Conservation (phyloP, 2,329 filamentous ascomycete species). For the Colletotrichum sp. region DNA sequence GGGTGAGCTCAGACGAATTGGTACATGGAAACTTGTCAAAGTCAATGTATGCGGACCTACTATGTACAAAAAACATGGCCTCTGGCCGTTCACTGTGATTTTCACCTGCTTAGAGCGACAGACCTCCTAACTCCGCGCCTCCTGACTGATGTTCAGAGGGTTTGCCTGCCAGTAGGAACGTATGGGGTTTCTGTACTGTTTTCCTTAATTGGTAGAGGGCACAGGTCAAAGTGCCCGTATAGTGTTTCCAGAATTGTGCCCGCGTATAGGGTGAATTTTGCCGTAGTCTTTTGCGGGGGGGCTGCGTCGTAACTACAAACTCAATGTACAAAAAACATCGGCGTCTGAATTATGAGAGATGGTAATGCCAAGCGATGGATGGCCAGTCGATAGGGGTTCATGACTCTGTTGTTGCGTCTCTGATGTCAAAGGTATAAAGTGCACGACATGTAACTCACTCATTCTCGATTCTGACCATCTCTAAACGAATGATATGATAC, state of each 20-base stretch:
- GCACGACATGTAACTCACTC: not conserved
- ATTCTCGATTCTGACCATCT: not conserved
- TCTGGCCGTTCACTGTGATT: too few relatives aligned
- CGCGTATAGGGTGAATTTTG: too few relatives aligned
- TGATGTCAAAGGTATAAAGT: not conserved
- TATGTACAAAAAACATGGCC: not conserved
- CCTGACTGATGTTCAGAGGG: too few relatives aligned
- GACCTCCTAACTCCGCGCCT: too few relatives aligned
- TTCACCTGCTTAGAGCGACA: too few relatives aligned
- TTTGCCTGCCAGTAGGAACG: too few relatives aligned
- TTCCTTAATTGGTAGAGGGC: too few relatives aligned
- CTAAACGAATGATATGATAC: not conserved
- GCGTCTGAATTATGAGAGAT: not conserved
- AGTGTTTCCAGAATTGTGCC: too few relatives aligned
- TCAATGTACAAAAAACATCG: not conserved
- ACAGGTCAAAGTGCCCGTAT: too few relatives aligned
- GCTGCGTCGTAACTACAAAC: too few relatives aligned
- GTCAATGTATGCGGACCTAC: not conserved
- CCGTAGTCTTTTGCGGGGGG: too few relatives aligned
- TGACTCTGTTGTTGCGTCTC: not conserved
- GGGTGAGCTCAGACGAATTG: not conserved
- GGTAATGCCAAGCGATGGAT: not conserved
- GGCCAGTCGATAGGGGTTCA: not conserved
- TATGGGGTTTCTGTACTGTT: too few relatives aligned
- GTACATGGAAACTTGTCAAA: not conserved